Evolutionary conservation across 192 early-diverging fungal genomes (phyloP), one percentile per base, ranked within the genome.

Genomic region (Chytriomyces sp.): DNA sequence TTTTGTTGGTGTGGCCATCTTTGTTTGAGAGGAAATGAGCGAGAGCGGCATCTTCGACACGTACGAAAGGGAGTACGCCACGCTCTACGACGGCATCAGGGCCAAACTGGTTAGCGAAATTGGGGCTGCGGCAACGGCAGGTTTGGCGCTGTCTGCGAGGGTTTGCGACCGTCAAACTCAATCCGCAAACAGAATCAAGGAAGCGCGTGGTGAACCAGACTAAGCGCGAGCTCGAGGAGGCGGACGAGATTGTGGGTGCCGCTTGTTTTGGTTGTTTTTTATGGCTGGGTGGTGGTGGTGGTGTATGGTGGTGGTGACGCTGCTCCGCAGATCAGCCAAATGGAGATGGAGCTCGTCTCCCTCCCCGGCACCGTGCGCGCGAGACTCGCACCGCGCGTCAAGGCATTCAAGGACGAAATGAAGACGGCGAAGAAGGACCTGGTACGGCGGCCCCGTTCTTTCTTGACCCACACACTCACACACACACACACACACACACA

Each of bases 331-430:
- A 64, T 94, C 52, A 88, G 87, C 56, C 93, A 96, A 84, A 93
- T 98, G 90, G 96, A 96, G 73, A 91, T 95, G 80, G 96, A 98
- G 74, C 82, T 95, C 5, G 73, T 91, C 22, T 91, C 93, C 28
- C 81, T 94, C 14, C 84, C 89, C 12, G 79, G 85, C 1, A 76
- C 89, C 14, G 73, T 80, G 10, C 88, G 89, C 49, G 36, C 82
- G 58, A 88, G 88, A 40, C 82, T 92, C 3, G 86, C 90, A 52
- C 86, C 90, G 2, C 86, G 84, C 38, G 74, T 94, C 32, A 86
- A 89, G 38, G 75, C 79, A 31, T 91, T 88, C 84, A 96, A 93
- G 75, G 81, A 90, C 4, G 92, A 94, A 38, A 79, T 92, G 25
- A 93, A 96, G 44, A 89, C 87, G 58, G 36, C 93, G 59, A 90